Evolutionary conservation across 2,329 filamentous ascomycete genomes (phyloP).

Genomic region (Calonectria pseudoreteaudii): DNA sequence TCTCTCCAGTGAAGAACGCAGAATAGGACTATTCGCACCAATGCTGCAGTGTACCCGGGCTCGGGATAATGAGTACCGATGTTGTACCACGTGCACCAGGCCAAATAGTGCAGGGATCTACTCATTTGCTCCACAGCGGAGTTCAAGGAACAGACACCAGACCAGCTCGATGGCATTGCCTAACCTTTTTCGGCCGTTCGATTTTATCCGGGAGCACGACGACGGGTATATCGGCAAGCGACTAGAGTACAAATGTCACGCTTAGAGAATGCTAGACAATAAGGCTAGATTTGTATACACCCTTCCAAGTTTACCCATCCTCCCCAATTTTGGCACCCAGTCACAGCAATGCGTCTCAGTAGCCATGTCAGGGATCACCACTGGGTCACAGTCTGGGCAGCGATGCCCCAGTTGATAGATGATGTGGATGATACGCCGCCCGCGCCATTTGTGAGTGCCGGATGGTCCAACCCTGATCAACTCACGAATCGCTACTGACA

Average conservation of each 20-base stretch:
- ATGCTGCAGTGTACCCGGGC: too few relatives aligned
- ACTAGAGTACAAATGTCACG: not conserved
- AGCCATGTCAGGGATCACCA: not conserved
- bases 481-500: too few relatives aligned
- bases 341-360: not conserved
- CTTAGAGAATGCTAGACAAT: too few relatives aligned
- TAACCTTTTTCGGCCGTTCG: not conserved
- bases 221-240: not conserved
- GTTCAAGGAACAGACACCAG: not conserved
- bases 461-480: not conserved
- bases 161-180: not conserved
- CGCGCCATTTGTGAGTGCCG: constrained; percentile 1
- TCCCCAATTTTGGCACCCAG: not conserved
- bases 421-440: not conserved
- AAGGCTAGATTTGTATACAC: not conserved
- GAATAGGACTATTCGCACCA: too few relatives aligned
- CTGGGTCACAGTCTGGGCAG: constrained; percentile 28
- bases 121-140: not conserved
- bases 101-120: not conserved
- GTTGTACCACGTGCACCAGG: not conserved
- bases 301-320: not conserved
- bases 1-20: too few relatives aligned
- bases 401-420: constrained; percentile 4
- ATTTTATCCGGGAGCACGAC: not conserved
- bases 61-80: not conserved